These are phyloP conservation scores for Trichomonas vaginalis DNA, from an alignment of 208 protist genomes.

Conservation along the genomic window DNA sequence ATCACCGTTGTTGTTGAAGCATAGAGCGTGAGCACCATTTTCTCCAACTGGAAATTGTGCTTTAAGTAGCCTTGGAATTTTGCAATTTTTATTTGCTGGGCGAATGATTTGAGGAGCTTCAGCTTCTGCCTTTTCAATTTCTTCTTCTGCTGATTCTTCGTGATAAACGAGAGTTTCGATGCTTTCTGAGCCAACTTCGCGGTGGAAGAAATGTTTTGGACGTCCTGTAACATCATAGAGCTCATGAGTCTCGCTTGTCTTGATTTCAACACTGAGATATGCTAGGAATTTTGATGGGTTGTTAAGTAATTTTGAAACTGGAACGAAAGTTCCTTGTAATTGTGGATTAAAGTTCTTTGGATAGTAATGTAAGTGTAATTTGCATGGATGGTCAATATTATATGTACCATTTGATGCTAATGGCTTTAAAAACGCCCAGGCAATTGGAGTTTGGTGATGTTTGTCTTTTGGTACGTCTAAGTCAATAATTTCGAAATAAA, in stretches of 20 bases:
- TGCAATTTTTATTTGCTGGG: neutral
- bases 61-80: neutral
- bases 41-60: neutral
- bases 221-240: neutral
- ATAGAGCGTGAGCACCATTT: neutral
- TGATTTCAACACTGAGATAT: neutral
- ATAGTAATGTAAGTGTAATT: neutral
- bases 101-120: neutral
- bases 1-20: neutral
- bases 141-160: neutral
- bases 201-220: neutral
- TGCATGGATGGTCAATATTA: neutral
- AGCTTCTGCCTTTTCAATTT: neutral
- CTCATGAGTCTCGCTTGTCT: neutral
- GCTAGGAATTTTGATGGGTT: neutral
- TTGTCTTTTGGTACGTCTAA: neutral
- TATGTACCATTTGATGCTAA: neutral
- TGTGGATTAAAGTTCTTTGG: neutral
- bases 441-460: neutral
- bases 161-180: neutral
- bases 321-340: neutral
- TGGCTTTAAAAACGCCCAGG: neutral
- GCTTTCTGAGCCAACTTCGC: neutral
- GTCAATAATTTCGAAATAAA: conserved; percentile 4
- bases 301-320: neutral